A percentile compares a stretch with the other conserved stretches of the same genome.
These are phyloP conservation scores for Helotiales sp. DNA, from an alignment of 2,329 filamentous ascomycete genomes.

Conservation along the genomic window DNA sequence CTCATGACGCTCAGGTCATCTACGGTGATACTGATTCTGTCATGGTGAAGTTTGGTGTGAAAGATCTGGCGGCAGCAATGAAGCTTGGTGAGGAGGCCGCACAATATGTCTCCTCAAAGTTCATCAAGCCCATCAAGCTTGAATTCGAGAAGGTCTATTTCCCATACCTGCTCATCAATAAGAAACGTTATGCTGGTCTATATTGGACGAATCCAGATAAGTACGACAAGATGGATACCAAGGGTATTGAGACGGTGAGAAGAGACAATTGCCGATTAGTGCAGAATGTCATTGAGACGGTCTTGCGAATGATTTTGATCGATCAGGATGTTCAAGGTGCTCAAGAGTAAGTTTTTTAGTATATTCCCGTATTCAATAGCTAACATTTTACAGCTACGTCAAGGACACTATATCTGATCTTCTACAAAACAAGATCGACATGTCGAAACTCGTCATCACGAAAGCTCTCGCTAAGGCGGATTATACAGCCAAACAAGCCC, in stretches of 20 bases:
- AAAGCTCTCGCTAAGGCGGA: slow-evolving; percentile 91
- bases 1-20: slow-evolving; percentile 92
- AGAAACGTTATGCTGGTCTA: slow-evolving; percentile 97
- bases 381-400: slow-evolving; percentile 68
- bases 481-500: slow-evolving; percentile 91
- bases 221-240: slow-evolving; percentile 99
- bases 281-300: slow-evolving; percentile 96
- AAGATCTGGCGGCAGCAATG: slow-evolving; percentile 86
- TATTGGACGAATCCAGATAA: slow-evolving; percentile 96
- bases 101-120: slow-evolving; percentile 84
- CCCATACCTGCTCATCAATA: slow-evolving; percentile 98
- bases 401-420: slow-evolving; percentile 94
- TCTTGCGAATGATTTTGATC: slow-evolving; percentile 91
- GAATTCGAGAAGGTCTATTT: slow-evolving; percentile 99
- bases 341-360: slow-evolving; percentile 71
- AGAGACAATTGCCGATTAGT: slow-evolving; percentile 95
- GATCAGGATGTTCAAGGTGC: slow-evolving; percentile 88
- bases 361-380: slow-evolving; percentile 14
- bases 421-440: slow-evolving; percentile 95
- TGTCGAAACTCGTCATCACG: slow-evolving; percentile 98
- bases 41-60: slow-evolving; percentile 98
- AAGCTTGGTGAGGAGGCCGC: slow-evolving; percentile 93
- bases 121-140: slow-evolving; percentile 95
- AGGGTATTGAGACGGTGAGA: slow-evolving; percentile 97
- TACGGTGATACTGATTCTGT: slow-evolving; percentile 99